phyloP scores from a whole-genome alignment of 2,329 filamentous ascomycete species.

The Colletotrichum spaethianum region DNA sequence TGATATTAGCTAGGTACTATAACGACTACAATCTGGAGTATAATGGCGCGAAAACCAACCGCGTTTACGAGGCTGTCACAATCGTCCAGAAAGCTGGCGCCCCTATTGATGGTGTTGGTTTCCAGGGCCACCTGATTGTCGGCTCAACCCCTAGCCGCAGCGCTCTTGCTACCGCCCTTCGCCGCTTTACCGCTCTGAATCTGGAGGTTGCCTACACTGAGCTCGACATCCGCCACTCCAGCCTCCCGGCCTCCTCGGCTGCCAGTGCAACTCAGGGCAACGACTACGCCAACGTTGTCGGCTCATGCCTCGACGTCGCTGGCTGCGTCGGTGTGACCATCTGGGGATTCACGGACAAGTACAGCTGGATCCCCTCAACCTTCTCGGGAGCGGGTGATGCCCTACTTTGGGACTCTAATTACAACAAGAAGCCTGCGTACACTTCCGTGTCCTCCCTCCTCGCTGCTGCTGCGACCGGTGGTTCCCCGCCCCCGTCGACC shows the following conservation, averaged over 20 bases:
- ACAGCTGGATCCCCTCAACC: conserved; percentile 50
- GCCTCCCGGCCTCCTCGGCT: conserved; percentile 60
- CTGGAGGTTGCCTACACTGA: conserved; percentile 74
- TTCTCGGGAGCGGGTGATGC: conserved; percentile 58
- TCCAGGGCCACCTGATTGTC: conserved; percentile 65
- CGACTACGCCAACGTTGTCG: neutral
- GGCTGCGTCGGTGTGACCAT: neutral
- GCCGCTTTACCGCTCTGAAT: conserved; percentile 64
- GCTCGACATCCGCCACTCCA: conserved; percentile 68
- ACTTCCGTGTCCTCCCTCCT: conserved; percentile 55
- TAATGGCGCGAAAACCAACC: conserved; percentile 53
- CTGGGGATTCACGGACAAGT: conserved; percentile 1
- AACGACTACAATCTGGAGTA: conserved; percentile 72
- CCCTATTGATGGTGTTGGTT: conserved; percentile 67
- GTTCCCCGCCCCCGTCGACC: neutral
- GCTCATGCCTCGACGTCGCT: neutral
- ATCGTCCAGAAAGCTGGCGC: conserved; percentile 54
- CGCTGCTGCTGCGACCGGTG: conserved; percentile 46
- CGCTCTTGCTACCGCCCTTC: conserved; percentile 60
- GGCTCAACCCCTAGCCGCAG: conserved; percentile 59
- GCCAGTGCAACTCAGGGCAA: conserved; percentile 55
- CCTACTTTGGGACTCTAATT: conserved; percentile 54
- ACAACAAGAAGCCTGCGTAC: conserved; percentile 56
- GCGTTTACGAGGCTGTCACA: conserved; percentile 52
- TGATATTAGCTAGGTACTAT: conserved; percentile 57